Evolutionary conservation across 192 early-diverging fungal genomes (phyloP), one percentile per base, ranked within the genome.

Genomic region (Backusella psychrophila): DNA sequence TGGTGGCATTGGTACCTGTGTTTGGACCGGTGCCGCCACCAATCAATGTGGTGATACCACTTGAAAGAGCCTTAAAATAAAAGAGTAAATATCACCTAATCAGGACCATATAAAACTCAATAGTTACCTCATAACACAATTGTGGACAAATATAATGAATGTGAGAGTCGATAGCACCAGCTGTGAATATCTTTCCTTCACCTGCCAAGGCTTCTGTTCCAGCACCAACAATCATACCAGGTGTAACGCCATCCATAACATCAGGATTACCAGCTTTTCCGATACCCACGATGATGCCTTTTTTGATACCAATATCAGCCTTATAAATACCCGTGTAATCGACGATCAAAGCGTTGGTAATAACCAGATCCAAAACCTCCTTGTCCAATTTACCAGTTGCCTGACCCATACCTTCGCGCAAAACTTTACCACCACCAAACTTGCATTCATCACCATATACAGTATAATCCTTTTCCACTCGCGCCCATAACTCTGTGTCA

Each of bases 211-310:
- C 95, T 80, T 99, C 97, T 6, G 97, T 99, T 8, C 91, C 85
- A 2, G 90, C 90, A 65, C 97, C 97, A 39, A 96, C 91, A 34
- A 91, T 80, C 96, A 99, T 96, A 8, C 94, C 94, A 17, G 90
- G 90, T 31, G 92, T 93, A 11, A 99, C 94, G 19, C 91, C 93
- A 14, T 94, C 93, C 96, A 98, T 98, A n/a, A 96, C 91, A 80
- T 97, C 94, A 4, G 97, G 96, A 82, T 99, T 99, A 23, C 96
- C 97, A 35, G 97, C 94, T 82, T 99, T 99, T 52, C 96, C 97
- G 70, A 99, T 98, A 15, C 93, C 95, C n/a, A 83, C 85, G 75
- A 99, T 98, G 34, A 88, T 75, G 23, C 96, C 95, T 33, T 90
- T 85, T 70, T 93, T 93, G 72, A 99, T 90, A 69, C 97, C 97